A percentile compares a stretch with the other conserved stretches of the same genome.
Evolutionary conservation across 805 yeast species (phyloP).

Genomic region (Ogataea methanolica): DNA sequence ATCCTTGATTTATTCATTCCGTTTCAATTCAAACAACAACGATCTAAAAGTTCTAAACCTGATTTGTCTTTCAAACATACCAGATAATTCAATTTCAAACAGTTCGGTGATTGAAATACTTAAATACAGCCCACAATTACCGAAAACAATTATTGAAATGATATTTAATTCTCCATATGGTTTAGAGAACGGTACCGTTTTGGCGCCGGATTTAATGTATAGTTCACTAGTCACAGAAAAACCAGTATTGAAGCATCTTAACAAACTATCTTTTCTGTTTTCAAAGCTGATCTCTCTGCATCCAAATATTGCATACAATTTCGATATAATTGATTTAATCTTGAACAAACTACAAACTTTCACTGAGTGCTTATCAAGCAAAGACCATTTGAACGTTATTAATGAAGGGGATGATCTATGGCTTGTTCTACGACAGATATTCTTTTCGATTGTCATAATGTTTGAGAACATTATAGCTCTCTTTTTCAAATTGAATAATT

Average conservation of each 20-base stretch:
- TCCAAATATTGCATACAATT: slow-evolving; percentile 7
- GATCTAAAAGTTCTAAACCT: slow-evolving; percentile 12
- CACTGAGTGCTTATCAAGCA: slow-evolving; percentile 20
- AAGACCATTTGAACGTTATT: slow-evolving; percentile 10
- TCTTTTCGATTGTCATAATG: slow-evolving; percentile 46
- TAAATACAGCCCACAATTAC: slow-evolving; percentile 11
- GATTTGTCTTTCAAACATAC: slow-evolving; percentile 14
- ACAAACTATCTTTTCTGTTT: slow-evolving; percentile 40
- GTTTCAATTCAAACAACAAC: slow-evolving; percentile 4
- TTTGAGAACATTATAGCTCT: slow-evolving; percentile 45
- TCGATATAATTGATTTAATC: slow-evolving; percentile 19
- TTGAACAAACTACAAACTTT: slow-evolving; percentile 28
- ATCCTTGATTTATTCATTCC: slow-evolving; percentile 5
- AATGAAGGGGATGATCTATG: slow-evolving; percentile 14
- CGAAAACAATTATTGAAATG: slow-evolving; percentile 12
- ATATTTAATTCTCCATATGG: slow-evolving; percentile 21
- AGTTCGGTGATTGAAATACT: slow-evolving; percentile 5
- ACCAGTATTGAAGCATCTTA: slow-evolving; percentile 47
- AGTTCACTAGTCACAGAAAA: slow-evolving; percentile 3
- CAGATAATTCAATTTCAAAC: slow-evolving; percentile 8
- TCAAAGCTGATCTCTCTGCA: slow-evolving; percentile 15
- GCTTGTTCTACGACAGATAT: slow-evolving; percentile 26
- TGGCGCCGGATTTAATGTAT: not conserved
- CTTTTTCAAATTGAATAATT: slow-evolving; percentile 28
- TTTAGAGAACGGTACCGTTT: slow-evolving; percentile 14